Conservation (phyloP, 129 eudicot genomes). For the Saussurea involucrata region DNA sequence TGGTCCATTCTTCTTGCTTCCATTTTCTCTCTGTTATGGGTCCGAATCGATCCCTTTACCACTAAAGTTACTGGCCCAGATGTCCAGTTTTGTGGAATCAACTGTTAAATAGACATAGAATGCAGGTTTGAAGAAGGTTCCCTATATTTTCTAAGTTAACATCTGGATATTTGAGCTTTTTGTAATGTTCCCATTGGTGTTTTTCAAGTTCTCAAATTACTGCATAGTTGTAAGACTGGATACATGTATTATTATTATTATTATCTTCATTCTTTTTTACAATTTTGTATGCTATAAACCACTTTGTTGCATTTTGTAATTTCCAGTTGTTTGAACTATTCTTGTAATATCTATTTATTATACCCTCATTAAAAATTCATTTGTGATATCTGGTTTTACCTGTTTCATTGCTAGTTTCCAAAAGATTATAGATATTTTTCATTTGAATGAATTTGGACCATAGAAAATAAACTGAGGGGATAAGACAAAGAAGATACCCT, state of each 20-base stretch:
- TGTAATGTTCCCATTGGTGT: conserved; percentile 20
- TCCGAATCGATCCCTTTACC: conserved; percentile 75
- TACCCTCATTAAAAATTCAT: background rate
- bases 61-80: conserved; percentile 72
- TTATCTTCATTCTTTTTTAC: conserved; percentile 20
- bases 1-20: conserved; percentile 92
- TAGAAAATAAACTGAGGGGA: conserved; percentile 19
- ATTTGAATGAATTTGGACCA: conserved; percentile 30
- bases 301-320: conserved; percentile 8
- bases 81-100: conserved; percentile 70
- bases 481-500: conserved; percentile 33
- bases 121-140: background rate
- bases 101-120: conserved; percentile 42
- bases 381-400: background rate
- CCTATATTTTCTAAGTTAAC: background rate
- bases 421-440: background rate
- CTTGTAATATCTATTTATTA: background rate
- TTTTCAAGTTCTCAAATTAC: conserved; percentile 9
- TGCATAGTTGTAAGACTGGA: conserved; percentile 19
- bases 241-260: conserved; percentile 11
- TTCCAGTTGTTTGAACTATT: background rate
- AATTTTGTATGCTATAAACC: conserved; percentile 29
- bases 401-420: background rate
- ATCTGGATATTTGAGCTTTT: conserved; percentile 11
- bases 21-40: conserved; percentile 85